Evolutionary conservation across 805 yeast genomes (phyloP).

Genomic region (Wickerhamomyces sydowiorum): DNA sequence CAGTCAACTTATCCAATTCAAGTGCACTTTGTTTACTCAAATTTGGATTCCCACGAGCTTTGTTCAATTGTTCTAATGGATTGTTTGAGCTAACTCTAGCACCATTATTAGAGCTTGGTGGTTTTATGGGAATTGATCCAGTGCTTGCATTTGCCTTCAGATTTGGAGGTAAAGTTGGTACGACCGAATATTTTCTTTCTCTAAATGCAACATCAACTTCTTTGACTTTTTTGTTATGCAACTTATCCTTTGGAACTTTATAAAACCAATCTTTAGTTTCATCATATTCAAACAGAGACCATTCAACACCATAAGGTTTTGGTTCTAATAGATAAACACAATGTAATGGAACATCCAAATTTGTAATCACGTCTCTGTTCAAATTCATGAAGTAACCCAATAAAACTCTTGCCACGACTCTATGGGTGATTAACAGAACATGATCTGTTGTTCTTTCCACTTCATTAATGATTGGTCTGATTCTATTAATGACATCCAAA

Average conservation of each 20-base stretch:
- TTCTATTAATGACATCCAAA: slow-evolving; percentile 84
- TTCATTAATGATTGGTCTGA: slow-evolving; percentile 87
- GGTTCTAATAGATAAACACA: slow-evolving; percentile 87
- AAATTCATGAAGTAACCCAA: slow-evolving; percentile 87
- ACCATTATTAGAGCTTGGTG: too few species aligned
- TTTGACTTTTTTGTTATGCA: slow-evolving; percentile 46
- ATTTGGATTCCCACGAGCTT: slow-evolving; percentile 13
- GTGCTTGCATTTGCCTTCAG: slow-evolving; percentile 5
- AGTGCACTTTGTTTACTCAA: neutral
- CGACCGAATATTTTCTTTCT: slow-evolving; percentile 66
- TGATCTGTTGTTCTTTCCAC: slow-evolving; percentile 89
- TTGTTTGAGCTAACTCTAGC: neutral
- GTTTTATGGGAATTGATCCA: neutral
- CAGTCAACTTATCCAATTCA: slow-evolving; percentile 24
- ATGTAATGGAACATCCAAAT: slow-evolving; percentile 88
- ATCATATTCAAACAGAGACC: slow-evolving; percentile 84
- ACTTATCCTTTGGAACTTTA: slow-evolving; percentile 43
- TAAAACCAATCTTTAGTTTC: slow-evolving; percentile 74
- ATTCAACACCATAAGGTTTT: slow-evolving; percentile 93
- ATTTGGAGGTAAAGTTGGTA: slow-evolving; percentile 64
- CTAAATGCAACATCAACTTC: slow-evolving; percentile 67
- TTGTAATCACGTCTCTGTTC: slow-evolving; percentile 74
- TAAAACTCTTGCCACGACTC: slow-evolving; percentile 85
- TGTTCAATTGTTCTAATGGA: slow-evolving; percentile 8
- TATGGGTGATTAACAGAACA: slow-evolving; percentile 74